Base-by-base conservation (phyloP, 2,329 filamentous ascomycete genomes). In the Alternaria conjuncta region DNA sequence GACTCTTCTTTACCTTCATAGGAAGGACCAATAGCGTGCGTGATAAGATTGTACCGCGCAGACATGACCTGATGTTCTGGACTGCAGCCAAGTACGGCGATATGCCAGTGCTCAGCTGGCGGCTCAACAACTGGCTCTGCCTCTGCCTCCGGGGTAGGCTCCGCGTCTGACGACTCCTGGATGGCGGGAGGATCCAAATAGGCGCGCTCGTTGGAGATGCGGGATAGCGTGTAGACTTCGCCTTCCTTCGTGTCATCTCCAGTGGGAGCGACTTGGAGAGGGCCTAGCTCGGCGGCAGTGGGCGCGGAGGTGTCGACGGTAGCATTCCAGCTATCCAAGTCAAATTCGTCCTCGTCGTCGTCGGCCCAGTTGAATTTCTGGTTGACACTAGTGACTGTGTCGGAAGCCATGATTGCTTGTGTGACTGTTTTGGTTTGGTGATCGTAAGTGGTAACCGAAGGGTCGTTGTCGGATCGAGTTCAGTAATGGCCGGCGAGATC, bases 341-440 rank as follows among this genome's bases (percentile, higher is more conserved):
- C 58, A 43, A 72, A 74, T 25, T 71, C 63, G 30, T 74, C 71
- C 2, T 72, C 65, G 5, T 73, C 72, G n/a, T 75, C 69, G 23
- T 75, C 69, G 15, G 70, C 63, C 72, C 72, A 75, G 21, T 65
- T 65, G 57, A 59, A 63, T 20, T 30, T 55, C 51, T 61, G 28
- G 41, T 44, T 60, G 30, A 32, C n/a, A 23, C 47, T 56, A 63
- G 30, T 11, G 15, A 28, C 7, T 2, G 15, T 41, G 15, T 15
- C 11, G 26, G 51, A 30, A 51, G 61, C 21, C 67, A 71, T 70
- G 3, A 63, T 45, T 15, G 6, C 10, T 23, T 51, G 32, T 36
- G 3, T 36, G 12, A 18, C 15, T 49, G 47, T 57, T 46, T 60
- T 20, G 46, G 28, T 26, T 25, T 44, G 49, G 23, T 41, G 32